Percentiles rank a stretch among this genome's conserved stretches.
Conservation (phyloP, 1,284 basidiomycete species). For the Boletus sp. region DNA sequence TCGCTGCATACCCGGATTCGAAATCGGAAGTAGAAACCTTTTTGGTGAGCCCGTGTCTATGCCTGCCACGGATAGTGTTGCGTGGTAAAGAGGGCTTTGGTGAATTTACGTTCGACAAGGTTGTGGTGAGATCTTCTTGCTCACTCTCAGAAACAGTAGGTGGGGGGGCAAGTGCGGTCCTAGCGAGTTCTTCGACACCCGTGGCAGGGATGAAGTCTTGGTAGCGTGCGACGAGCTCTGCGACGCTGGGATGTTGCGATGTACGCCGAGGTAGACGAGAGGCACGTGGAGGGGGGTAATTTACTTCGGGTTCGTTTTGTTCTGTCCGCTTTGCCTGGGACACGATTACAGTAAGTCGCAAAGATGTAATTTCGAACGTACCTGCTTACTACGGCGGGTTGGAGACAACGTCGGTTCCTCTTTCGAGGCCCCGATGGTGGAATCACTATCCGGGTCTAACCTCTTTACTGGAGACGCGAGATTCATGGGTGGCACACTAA, state of each 20-base stretch:
- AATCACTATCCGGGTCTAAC: slow-evolving; percentile 80
- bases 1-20: slow-evolving; percentile 88
- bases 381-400: slow-evolving; percentile 30
- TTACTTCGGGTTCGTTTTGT: slow-evolving; percentile 23
- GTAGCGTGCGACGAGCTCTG: slow-evolving; percentile 85
- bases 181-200: slow-evolving; percentile 69
- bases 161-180: slow-evolving; percentile 64
- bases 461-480: slow-evolving; percentile 29
- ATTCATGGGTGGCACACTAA: slow-evolving; percentile 10
- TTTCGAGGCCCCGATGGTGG: slow-evolving; percentile 81
- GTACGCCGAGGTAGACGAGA: slow-evolving; percentile 77
- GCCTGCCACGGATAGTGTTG: slow-evolving; percentile 50
- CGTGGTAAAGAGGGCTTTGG: slow-evolving; percentile 41
- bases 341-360: slow-evolving; percentile 1
- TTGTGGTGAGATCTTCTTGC: slow-evolving; percentile 55
- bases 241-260: slow-evolving; percentile 67
- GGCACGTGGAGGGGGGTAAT: slow-evolving; percentile 35
- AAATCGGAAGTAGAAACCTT: slow-evolving; percentile 81
- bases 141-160: slow-evolving; percentile 68
- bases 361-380: slow-evolving; percentile 18
- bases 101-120: slow-evolving; percentile 23
- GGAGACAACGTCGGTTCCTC: slow-evolving; percentile 40
- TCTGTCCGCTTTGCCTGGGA: slow-evolving; percentile 29
- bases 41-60: slow-evolving; percentile 48
- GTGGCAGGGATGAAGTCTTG: slow-evolving; percentile 75